Evolutionary conservation across 768 basidiomycete species (phyloP), one percentile per base, ranked within the genome.

Genomic region (Suillus paluster): DNA sequence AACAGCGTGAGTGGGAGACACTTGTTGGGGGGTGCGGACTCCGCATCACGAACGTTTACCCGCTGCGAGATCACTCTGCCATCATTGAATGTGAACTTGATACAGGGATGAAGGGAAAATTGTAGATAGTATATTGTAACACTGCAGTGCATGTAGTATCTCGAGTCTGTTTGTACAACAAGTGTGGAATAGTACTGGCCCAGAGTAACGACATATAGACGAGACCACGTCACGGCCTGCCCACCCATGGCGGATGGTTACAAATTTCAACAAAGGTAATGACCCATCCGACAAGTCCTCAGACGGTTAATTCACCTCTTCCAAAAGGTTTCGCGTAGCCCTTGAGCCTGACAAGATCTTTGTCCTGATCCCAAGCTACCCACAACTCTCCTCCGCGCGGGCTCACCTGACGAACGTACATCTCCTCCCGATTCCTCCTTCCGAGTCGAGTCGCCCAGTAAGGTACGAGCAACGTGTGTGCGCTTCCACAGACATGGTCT

Each of bases 401-500:
- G 68, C 86, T 86, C 23, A 86, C 84, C 66, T 85, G 83, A 62
- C 70, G 82, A 6, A 83, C 82, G n/a, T 67, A 65, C 33, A 82
- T 74, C 59, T 78, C 73, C 23, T 46, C 45, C 45, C 14, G 48
- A 30, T 30, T 19, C 10, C 17, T 30, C 38, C 75, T 74, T 6
- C 72, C 66, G 6, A 65, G 54, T n/a, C 44, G 38, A 9, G 58
- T 63, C 23, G 73, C 74, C 81, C 84, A 86, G 62, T 86, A 85
- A 3, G 84, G 84, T 2, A 67, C 75, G 39, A 83, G 60, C 42
- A 85, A 58, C 50, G 79, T 79, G 64, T 86, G 85, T 0, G 84
- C 83, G 41, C 81, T 81, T 15, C 85, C 85, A 61, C 83, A 86
- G 9, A 85, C 84, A 19, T 74, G 77, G 61, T 86, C 85, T 71